Percentiles rank a stretch among this genome's conserved stretches.
Evolutionary conservation across 306 rosid species (phyloP).

Genomic region (Fragaria nilgerrensis): DNA sequence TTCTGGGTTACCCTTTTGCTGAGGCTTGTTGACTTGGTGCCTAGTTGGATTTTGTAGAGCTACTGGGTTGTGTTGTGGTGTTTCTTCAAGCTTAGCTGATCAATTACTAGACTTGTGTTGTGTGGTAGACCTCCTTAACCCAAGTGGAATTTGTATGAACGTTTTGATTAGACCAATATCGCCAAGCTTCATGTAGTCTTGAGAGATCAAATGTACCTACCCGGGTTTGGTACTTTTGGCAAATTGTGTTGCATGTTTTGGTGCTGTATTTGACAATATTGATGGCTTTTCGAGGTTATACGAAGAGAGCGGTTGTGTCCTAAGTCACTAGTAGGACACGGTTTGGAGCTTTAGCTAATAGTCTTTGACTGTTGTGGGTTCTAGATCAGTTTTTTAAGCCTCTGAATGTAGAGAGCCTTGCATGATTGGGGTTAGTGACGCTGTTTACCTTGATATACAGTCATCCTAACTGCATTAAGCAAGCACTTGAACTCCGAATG

Average conservation of each 20-base stretch:
- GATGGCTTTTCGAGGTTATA: background rate
- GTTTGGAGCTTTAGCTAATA: background rate
- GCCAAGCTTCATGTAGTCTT: background rate
- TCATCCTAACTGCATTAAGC: background rate
- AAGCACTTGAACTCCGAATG: too few relatives aligned
- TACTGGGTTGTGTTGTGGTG: background rate
- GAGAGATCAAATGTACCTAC: background rate
- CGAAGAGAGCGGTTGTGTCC: background rate
- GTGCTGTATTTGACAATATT: background rate
- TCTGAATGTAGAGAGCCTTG: background rate
- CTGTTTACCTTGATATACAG: background rate
- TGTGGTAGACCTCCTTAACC: background rate
- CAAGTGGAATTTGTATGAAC: background rate
- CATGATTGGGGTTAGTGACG: background rate
- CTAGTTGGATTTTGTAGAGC: conserved; percentile 16
- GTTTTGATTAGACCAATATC: background rate
- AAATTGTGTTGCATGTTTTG: background rate
- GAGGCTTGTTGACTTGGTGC: conserved; percentile 34
- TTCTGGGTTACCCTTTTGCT: conserved; percentile 13
- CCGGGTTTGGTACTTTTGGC: background rate
- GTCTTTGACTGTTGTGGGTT: background rate
- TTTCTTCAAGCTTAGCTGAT: background rate
- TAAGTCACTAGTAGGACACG: background rate
- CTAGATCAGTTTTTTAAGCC: background rate
- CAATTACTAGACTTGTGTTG: conserved; percentile 9